Evolutionary conservation across 768 basidiomycete species (phyloP), one percentile per base, ranked within the genome.

Genomic region (Lactarius tabidus): DNA sequence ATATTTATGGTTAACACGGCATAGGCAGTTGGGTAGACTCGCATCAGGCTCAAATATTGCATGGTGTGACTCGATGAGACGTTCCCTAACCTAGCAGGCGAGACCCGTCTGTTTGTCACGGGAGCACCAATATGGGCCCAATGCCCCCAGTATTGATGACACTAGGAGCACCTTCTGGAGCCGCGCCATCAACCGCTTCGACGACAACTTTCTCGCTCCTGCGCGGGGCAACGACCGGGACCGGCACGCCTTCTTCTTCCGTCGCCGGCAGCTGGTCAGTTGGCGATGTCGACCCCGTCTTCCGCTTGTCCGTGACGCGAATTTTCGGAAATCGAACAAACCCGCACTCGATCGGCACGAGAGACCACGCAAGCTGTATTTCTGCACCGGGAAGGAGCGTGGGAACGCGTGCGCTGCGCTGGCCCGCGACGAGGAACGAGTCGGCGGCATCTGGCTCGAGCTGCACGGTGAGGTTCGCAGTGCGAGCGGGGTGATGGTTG

Each of bases 341-440:
- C 38, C 91, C 91, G 73, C 89, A 91, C 65, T 90, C 88, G 43
- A 92, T 74, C 1, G 91, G 89, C 33, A 91, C 81, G 36, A 92
- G 72, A 33, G 80, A 82, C 89, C 90, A 93, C 12, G 76, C 75
- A 26, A 93, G 59, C 64, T 74, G 80, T 69, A 86, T 86, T 73
- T 92, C 90, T 31, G 80, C 77, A 6, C 87, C 87, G 0, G 93
- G 89, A 51, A 91, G 77, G n/a, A 98, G 77, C 53, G 89, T 76
- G 2, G 91, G 87, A 10, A 93, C 68, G 12, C 86, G 82, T 3
- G 85, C 85, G 57, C 78, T 83, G 55, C 91, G 79, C 39, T 90
- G 73, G 0, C 95, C 95, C 3, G 91, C 84, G 51, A 94, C 84
- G 18, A 95, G 85, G 74, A 97, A 96, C n/a, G 82, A 80, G 48